Conservation (phyloP, 2,329 filamentous ascomycete genomes). For the Sporothrix inflata region DNA sequence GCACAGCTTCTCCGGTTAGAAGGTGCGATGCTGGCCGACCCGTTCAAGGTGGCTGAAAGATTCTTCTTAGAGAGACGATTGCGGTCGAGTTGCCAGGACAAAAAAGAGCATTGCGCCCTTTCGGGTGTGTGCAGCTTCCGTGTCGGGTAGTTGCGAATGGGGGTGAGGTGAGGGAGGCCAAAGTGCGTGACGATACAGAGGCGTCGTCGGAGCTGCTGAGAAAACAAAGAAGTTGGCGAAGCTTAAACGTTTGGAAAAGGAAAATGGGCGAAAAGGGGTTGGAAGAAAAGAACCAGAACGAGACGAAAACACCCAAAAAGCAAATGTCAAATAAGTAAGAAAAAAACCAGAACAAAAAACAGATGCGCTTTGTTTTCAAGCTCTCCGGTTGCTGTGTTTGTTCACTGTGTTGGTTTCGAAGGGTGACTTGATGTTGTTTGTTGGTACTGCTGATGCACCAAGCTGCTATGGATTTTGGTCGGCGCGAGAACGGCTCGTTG, state of each 20-base stretch:
- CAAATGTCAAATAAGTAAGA: neutral
- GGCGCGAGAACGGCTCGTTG: conserved; percentile 21
- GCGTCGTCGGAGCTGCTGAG: neutral
- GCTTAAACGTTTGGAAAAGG: neutral
- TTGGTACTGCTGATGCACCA: neutral
- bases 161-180: neutral
- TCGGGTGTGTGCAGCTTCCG: neutral
- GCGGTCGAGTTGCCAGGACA: neutral
- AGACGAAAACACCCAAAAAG: neutral
- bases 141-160: neutral
- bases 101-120: conserved; percentile 26
- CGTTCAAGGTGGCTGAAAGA: neutral
- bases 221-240: neutral
- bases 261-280: neutral
- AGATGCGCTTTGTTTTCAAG: neutral
- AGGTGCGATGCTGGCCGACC: neutral
- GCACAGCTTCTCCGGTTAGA: conserved; percentile 9
- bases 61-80: neutral
- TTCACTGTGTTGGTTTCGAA: neutral
- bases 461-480: neutral
- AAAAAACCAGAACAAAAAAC: neutral
- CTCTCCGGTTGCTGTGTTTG: neutral
- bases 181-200: neutral
- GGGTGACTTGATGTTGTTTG: neutral
- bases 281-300: neutral